Percentiles rank a stretch among this genome's conserved stretches.
Conservation (phyloP, 148 eudicot species). For the Cornus suecica region DNA sequence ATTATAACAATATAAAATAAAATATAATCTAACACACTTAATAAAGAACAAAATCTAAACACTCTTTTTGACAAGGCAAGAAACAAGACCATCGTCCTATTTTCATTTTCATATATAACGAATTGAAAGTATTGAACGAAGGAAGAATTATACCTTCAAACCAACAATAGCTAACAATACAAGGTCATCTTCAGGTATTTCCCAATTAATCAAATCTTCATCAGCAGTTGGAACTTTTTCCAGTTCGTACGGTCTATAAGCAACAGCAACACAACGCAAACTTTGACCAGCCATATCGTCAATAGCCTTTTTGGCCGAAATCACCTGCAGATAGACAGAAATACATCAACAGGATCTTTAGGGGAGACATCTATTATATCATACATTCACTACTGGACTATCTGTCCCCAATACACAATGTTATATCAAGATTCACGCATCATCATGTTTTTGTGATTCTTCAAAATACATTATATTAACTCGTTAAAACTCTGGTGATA, state of each 20-base stretch:
- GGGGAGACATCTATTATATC: background rate
- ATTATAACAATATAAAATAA: no score
- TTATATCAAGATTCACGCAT: background rate
- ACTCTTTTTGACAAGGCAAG: no score
- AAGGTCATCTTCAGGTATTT: constrained; percentile 71
- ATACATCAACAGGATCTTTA: background rate
- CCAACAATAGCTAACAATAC: constrained; percentile 83
- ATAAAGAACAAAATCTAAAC: no score
- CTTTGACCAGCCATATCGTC: constrained; percentile 81
- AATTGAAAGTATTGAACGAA: no score
- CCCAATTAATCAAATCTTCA: constrained; percentile 65
- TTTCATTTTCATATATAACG: no score
- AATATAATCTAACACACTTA: no score
- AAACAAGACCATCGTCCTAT: no score
- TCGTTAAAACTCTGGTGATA: background rate
- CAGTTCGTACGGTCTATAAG: constrained; percentile 46
- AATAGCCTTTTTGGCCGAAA: constrained; percentile 49
- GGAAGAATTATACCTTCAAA: constrained; percentile 53
- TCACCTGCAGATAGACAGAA: constrained; percentile 34
- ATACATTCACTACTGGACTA: background rate
- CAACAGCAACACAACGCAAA: constrained; percentile 92
- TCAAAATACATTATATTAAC: background rate
- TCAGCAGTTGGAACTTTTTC: constrained; percentile 59
- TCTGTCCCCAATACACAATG: background rate
- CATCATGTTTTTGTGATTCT: background rate